Percentiles rank a stretch among this genome's conserved stretches.
Evolutionary conservation across 1,284 basidiomycete genomes (phyloP).

Genomic region (Exsudoporus floridanus): DNA sequence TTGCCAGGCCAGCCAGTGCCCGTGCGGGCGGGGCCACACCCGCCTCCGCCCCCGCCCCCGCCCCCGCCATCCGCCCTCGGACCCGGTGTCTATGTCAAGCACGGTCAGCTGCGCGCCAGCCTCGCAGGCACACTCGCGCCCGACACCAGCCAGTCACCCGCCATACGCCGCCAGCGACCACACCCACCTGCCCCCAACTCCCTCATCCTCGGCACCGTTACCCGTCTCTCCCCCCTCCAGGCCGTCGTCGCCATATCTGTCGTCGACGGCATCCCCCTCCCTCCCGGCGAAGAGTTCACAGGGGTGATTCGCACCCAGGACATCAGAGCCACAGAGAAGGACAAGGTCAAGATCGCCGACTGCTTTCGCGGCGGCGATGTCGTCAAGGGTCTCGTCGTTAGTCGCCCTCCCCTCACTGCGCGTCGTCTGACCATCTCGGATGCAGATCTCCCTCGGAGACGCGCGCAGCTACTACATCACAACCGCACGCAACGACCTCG

Average conservation of each 20-base stretch:
- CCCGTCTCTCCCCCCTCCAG: constrained; percentile 84
- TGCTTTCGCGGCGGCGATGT: constrained; percentile 97
- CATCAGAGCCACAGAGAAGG: constrained; percentile 89
- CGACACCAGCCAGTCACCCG: constrained; percentile 52
- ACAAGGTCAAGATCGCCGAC: constrained; percentile 89
- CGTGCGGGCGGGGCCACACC: constrained; percentile 49
- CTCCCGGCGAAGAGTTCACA: constrained; percentile 88
- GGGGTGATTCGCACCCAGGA: constrained; percentile 93
- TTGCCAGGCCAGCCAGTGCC: constrained; percentile 84
- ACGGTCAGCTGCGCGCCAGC: constrained; percentile 69
- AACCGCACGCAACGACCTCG: constrained; percentile 91
- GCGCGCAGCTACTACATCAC: constrained; percentile 92
- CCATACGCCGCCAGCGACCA: constrained; percentile 59
- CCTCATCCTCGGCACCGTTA: constrained; percentile 77
- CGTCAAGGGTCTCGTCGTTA: constrained; percentile 87
- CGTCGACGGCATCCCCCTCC: constrained; percentile 87
- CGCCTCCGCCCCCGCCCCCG: constrained; percentile 41
- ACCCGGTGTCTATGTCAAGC: constrained; percentile 65
- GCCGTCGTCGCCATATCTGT: constrained; percentile 87
- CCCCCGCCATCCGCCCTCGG: constrained; percentile 59
- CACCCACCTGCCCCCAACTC: constrained; percentile 72
- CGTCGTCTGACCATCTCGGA: constrained; percentile 5
- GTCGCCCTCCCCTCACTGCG: constrained; percentile 33
- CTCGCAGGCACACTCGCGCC: constrained; percentile 60
- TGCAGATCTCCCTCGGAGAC: constrained; percentile 89